These are phyloP conservation scores for Lathyrus oleraceus DNA, from an alignment of 306 rosid species.

Conservation along the genomic window DNA sequence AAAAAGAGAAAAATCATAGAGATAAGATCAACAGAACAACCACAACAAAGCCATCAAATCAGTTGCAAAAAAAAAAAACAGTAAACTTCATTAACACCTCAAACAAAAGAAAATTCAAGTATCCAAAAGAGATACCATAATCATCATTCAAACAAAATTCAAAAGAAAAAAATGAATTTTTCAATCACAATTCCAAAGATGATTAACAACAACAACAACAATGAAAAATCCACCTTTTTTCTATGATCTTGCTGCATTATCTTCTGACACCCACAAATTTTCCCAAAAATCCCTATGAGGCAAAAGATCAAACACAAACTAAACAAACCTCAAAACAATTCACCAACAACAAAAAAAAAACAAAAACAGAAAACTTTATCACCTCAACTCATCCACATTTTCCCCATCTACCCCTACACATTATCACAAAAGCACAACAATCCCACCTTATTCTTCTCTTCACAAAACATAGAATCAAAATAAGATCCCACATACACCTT, in stretches of 20 bases:
- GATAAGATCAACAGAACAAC: conserved; percentile 10
- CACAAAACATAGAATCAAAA: conserved; percentile 65
- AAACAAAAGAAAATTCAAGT: conserved; percentile 33
- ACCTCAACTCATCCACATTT: conserved; percentile 74
- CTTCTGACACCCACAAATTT: conserved; percentile 44
- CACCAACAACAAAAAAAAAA: background rate
- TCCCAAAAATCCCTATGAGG: conserved; percentile 45
- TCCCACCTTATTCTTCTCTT: conserved; percentile 60
- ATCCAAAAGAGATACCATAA: background rate
- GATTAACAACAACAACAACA: background rate
- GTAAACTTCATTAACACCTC: conserved; percentile 30
- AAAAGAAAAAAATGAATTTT: background rate
- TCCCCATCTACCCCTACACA: conserved; percentile 94
- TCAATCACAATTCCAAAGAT: conserved; percentile 33
- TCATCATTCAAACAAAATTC: background rate
- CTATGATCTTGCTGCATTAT: conserved; percentile 90
- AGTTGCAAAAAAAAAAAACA: conserved; percentile 39
- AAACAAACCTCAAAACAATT: conserved; percentile 16
- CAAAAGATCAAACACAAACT: conserved; percentile 49
- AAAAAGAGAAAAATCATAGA: conserved; percentile 3
- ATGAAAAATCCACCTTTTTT: conserved; percentile 66
- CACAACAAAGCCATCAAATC: conserved; percentile 23
- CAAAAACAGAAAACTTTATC: conserved; percentile 3
- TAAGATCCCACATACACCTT: conserved; percentile 85
- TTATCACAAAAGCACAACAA: conserved; percentile 70